These are phyloP conservation scores for Penicillium sp. DNA, from an alignment of 2,329 filamentous ascomycete genomes.

Conservation along the genomic window DNA sequence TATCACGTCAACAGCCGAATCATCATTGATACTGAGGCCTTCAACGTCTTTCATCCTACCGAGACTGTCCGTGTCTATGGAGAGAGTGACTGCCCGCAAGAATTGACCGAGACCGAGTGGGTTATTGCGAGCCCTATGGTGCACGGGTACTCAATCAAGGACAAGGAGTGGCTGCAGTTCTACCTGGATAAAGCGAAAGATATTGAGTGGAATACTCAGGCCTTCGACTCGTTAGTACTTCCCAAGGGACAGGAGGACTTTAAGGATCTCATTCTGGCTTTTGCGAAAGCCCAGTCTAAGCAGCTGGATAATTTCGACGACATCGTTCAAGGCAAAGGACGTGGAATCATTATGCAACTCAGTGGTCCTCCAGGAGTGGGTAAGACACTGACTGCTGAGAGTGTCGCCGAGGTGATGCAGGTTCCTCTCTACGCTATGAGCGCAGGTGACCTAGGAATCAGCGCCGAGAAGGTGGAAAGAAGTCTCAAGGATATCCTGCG, in stretches of 20 bases:
- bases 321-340: slow-evolving; percentile 54
- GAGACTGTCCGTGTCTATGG: slow-evolving; percentile 26
- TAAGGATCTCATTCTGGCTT: slow-evolving; percentile 50
- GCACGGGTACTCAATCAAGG: slow-evolving; percentile 50
- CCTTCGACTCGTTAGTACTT: slow-evolving; percentile 53
- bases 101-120: slow-evolving; percentile 44
- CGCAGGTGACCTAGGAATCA: slow-evolving; percentile 50
- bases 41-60: slow-evolving; percentile 49
- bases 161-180: slow-evolving; percentile 41
- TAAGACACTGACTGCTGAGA: slow-evolving; percentile 55
- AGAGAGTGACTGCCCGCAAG: slow-evolving; percentile 6
- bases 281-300: slow-evolving; percentile 46
- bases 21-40: slow-evolving; percentile 55
- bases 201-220: slow-evolving; percentile 47
- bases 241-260: slow-evolving; percentile 39
- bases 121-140: slow-evolving; percentile 45
- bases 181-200: slow-evolving; percentile 40
- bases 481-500: slow-evolving; percentile 49
- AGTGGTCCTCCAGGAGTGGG: slow-evolving; percentile 55
- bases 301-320: slow-evolving; percentile 48
- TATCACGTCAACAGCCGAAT: slow-evolving; percentile 49
- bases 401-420: slow-evolving; percentile 52
- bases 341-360: slow-evolving; percentile 54
- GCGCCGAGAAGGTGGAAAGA: slow-evolving; percentile 44
- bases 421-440: slow-evolving; percentile 53